Base-by-base conservation (phyloP, 768 basidiomycete genomes). In the Xerocomus brunneocitrinus region DNA sequence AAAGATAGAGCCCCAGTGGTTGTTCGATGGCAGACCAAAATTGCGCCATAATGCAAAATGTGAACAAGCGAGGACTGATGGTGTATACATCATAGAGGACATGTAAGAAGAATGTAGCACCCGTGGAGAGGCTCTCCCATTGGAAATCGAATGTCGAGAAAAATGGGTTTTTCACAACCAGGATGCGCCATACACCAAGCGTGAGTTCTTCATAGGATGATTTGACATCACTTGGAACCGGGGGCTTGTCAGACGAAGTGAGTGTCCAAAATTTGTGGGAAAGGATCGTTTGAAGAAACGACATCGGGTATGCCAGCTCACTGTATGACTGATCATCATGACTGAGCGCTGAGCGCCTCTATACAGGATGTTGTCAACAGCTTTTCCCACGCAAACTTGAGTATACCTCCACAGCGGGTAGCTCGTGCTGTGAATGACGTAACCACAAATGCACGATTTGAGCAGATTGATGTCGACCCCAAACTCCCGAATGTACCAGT, bases 101-200 rank as follows among this genome's bases (percentile, higher is more conserved):
- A 24, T 58, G 65, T 2, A 49, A 32, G 24, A 67, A 36, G 3
- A 62, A 35, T 0, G 46, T 43, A 9, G 57, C 7, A 8, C 25
- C 28, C 0, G 50, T 36, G 3, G 46, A 36, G 25, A 62, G 2
- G 25, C 39, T 16, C 13, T 52, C 36, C 55, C 52, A 63, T 16
- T 47, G 41, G 31, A 63, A 32, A 25, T 48, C 47, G 34, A 58
- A 47, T 3, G 54, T 22, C 13, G 32, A 39, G n/a, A 54, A 50
- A 12, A 13, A n/a, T 10, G 47, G 36, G 19, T 62, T 55, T 8
- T 61, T 57, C 19, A 47, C 19, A 14, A 67, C 34, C 8, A 63
- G 49, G 32, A 68, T 25, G 16, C 64, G 66, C 65, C 65, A 67
- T 30, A 67, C 49, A 10, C 65, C 65, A 30, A 67, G 52, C 5